Evolutionary conservation across 2,329 filamentous ascomycete species (phyloP), one percentile per base, ranked within the genome.

Genomic region (Fusarium staphyleae): DNA sequence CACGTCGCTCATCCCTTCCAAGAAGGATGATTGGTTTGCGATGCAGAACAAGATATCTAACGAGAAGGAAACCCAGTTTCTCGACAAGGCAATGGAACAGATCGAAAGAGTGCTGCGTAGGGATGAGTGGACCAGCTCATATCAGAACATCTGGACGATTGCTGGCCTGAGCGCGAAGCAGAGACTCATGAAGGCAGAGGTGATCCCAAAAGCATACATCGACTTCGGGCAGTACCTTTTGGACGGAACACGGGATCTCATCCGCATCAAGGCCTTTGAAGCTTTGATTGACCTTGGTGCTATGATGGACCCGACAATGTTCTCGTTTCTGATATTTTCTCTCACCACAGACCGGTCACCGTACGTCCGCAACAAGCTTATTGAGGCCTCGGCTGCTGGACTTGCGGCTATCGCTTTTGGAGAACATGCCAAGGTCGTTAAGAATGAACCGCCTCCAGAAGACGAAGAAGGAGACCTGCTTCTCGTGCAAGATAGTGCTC

Each of bases 91-190:
- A 3, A 67, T 87, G 36, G 82, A 84, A 47, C 85, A 88, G 68
- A 87, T 89, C 39, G 85, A 89, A 62, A 80, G 86, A 46, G 85
- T 87, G 62, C 80, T 86, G 40, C 79, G 86, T 16, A 86, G 86
- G 74, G 87, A 89, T 66, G 85, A 88, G 67, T 89, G 87, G 81
- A 84, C 84, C 13, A 78, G 82, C 54, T 88, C 86, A 3, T 87
- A 87, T 66, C 85, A 88, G 54, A 89, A 89, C 56, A 79, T 86
- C 48, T 86, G 84, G 78, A 87, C 86, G 14, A 78, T 81, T 57
- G 82, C 86, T 14, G 83, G 83, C 4, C 71, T 88, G 35, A 81
- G 86, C 49, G 86, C 86, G 49, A 84, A 86, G 66, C 78, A 80
- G 65, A 77, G 75, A 33, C 72, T 88, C 44, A 88, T 88, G 85